Conservation (phyloP, 768 basidiomycete genomes). For the Macrolepiota albuminosa region DNA sequence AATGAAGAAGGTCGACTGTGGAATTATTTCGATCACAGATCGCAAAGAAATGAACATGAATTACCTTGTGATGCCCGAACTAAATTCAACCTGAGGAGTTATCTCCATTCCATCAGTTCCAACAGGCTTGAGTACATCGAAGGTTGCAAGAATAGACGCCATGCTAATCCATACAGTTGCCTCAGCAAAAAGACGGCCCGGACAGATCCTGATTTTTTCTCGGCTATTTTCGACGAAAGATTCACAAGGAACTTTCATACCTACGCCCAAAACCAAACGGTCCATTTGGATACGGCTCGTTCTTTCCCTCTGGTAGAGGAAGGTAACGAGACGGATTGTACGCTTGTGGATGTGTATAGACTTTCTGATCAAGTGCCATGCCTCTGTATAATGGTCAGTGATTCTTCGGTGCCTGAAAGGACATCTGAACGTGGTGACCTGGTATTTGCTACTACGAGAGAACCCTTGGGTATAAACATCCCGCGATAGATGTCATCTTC, state of each 20-base stretch:
- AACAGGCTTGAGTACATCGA: slow-evolving; percentile 32
- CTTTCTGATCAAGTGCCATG: slow-evolving; percentile 31
- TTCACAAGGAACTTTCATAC: not conserved
- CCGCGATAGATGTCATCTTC: not conserved
- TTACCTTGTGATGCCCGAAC: slow-evolving; percentile 24
- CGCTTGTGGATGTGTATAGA: slow-evolving; percentile 31
- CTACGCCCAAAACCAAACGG: slow-evolving; percentile 20
- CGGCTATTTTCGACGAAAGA: not conserved
- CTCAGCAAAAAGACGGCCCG: slow-evolving; percentile 40
- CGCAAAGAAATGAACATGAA: not conserved
- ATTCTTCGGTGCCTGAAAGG: slow-evolving; percentile 8
- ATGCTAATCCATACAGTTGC: slow-evolving; percentile 27
- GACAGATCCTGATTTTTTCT: slow-evolving; percentile 24
- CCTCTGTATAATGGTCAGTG: slow-evolving; percentile 27
- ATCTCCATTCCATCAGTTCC: slow-evolving; percentile 30
- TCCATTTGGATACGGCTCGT: slow-evolving; percentile 7
- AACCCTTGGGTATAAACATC: slow-evolving; percentile 1
- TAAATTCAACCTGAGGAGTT: slow-evolving; percentile 30
- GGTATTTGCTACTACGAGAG: not conserved
- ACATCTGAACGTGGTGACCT: not conserved
- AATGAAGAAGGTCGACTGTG: slow-evolving; percentile 8
- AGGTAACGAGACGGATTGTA: slow-evolving; percentile 41
- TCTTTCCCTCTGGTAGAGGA: slow-evolving; percentile 13
- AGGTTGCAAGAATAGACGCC: slow-evolving; percentile 18
- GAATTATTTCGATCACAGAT: not conserved